Percentiles rank a stretch among this genome's conserved stretches.
phyloP scores from a whole-genome alignment of 768 basidiomycete genomes.

The Mrakia hoshinonis region DNA sequence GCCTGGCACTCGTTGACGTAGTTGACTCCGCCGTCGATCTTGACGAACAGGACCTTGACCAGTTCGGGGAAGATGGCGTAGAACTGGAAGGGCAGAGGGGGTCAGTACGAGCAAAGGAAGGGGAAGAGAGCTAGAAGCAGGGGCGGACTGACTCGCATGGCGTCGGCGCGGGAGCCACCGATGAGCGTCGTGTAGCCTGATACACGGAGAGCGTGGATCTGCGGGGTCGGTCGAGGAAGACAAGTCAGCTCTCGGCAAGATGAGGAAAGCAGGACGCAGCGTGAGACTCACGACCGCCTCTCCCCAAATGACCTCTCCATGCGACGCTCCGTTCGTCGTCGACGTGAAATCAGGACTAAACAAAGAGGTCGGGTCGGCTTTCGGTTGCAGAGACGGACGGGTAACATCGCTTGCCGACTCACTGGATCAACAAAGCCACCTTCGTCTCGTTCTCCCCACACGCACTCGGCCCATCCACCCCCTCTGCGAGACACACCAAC shows the following conservation, averaged over 20 bases:
- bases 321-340: slow-evolving; percentile 1
- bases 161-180: background rate
- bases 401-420: background rate
- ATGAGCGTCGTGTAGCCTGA: slow-evolving; percentile 7
- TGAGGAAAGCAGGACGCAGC: background rate
- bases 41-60: slow-evolving; percentile 3
- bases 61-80: background rate
- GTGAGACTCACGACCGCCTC: slow-evolving; percentile 3
- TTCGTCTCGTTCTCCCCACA: slow-evolving; percentile 10
- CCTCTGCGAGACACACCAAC: slow-evolving; percentile 3
- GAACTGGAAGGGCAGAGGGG: background rate
- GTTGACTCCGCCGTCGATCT: slow-evolving; percentile 2
- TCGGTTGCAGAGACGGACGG: background rate
- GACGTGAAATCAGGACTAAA: slow-evolving; percentile 1
- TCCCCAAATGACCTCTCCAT: slow-evolving; percentile 6
- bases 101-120: background rate
- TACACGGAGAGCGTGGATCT: background rate
- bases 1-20: background rate
- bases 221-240: background rate
- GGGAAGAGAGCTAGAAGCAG: background rate
- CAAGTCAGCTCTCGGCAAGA: background rate
- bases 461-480: background rate
- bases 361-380: background rate
- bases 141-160: background rate
- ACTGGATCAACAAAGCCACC: background rate